Conservation (phyloP, 2,329 filamentous ascomycete genomes). For the Colletotrichum godetiae region DNA sequence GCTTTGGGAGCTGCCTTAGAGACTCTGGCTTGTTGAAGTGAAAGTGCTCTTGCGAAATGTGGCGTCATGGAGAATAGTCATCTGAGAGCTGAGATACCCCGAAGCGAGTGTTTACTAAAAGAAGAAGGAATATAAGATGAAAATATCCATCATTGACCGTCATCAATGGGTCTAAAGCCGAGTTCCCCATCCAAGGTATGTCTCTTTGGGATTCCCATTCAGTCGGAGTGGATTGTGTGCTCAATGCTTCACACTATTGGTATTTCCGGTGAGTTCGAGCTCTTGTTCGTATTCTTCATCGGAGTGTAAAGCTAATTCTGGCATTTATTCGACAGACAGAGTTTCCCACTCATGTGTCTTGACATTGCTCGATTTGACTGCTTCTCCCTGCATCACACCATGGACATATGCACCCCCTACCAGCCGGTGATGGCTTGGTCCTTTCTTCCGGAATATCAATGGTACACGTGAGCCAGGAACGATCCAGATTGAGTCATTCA, state of each 20-base stretch:
- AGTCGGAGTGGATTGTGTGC: too few relatives aligned
- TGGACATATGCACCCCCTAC: not conserved
- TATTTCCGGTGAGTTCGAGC: too few relatives aligned
- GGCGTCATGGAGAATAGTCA: not conserved
- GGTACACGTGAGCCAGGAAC: conserved; percentile 4
- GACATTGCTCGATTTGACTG: not conserved
- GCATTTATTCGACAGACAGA: not conserved
- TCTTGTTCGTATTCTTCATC: too few relatives aligned
- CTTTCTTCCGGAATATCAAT: not conserved
- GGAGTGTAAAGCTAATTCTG: too few relatives aligned
- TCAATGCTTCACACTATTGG: too few relatives aligned
- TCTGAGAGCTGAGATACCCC: conserved; percentile 10
- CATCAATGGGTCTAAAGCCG: too few relatives aligned
- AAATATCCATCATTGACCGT: too few relatives aligned
- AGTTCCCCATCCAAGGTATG: too few relatives aligned
- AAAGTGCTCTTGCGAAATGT: not conserved
- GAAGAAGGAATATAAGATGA: not conserved
- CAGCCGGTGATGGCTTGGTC: not conserved
- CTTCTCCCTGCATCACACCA: not conserved
- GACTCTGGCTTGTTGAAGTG: not conserved
- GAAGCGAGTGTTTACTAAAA: not conserved
- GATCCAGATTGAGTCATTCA: not conserved
- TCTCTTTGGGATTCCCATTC: too few relatives aligned
- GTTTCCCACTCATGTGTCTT: not conserved
- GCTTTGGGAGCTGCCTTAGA: conserved; percentile 34